Evolutionary conservation across 495 filamentous ascomycete genomes (phyloP).

Genomic region (Recurvomyces mirabilis): DNA sequence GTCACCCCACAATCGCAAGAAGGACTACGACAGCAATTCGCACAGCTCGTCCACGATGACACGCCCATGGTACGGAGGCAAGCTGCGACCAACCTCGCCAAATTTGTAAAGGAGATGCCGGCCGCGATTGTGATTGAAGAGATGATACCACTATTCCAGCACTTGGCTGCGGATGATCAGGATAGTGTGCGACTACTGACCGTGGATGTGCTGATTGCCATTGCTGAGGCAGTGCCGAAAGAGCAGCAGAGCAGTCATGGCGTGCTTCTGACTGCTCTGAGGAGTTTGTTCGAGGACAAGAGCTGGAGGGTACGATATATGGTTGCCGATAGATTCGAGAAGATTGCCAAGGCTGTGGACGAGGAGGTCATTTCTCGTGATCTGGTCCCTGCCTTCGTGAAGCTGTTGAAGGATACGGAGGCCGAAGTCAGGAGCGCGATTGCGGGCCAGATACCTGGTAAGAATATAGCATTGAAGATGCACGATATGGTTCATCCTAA

Average conservation of each 20-base stretch:
- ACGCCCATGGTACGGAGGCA: constrained; percentile 98
- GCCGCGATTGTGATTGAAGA: constrained; percentile 84
- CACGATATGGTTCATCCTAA: too few relatives aligned
- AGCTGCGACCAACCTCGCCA: constrained; percentile 88
- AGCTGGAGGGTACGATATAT: constrained; percentile 98
- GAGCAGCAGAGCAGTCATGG: constrained; percentile 95
- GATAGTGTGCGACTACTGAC: constrained; percentile 94
- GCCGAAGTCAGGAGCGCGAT: constrained; percentile 96
- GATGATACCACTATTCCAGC: constrained; percentile 98
- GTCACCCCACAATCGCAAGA: constrained; percentile 76
- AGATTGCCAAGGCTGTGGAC: constrained; percentile 97
- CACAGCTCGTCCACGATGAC: constrained; percentile 88
- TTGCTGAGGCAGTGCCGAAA: constrained; percentile 94
- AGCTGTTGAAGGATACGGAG: constrained; percentile 91
- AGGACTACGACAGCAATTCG: constrained; percentile 78
- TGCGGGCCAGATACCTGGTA: constrained; percentile 91
- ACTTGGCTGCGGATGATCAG: constrained; percentile 88
- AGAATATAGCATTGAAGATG: too few relatives aligned
- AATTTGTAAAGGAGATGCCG: constrained; percentile 94
- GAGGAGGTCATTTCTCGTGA: constrained; percentile 92
- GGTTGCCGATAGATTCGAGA: constrained; percentile 97
- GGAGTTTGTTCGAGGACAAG: constrained; percentile 93
- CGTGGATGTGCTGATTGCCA: constrained; percentile 90
- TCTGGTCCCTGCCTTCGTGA: constrained; percentile 92
- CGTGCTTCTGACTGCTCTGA: constrained; percentile 76